Conservation (phyloP, 2,329 filamentous ascomycete species). For the Verticillium nubilum region DNA sequence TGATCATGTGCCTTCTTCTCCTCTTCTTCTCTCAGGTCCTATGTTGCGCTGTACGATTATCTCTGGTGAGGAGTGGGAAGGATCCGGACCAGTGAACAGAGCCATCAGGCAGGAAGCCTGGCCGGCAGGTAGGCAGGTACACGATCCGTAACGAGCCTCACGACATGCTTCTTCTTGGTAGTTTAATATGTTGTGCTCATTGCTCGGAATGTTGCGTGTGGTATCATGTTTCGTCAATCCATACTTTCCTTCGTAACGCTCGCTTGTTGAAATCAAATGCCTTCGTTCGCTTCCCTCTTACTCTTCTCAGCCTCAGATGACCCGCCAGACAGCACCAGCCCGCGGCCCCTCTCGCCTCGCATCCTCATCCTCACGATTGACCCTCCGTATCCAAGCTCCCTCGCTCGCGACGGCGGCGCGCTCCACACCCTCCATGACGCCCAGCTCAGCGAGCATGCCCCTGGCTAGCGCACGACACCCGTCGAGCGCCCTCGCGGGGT, state of each 20-base stretch:
- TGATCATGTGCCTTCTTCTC: neutral
- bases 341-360: conserved; percentile 23
- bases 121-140: neutral
- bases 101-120: neutral
- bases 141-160: neutral
- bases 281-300: too few species aligned
- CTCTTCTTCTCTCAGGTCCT: neutral
- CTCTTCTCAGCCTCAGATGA: neutral
- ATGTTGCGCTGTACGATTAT: neutral
- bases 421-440: conserved; percentile 58
- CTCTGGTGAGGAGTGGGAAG: neutral
- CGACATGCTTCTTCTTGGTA: neutral
- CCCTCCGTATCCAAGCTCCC: conserved; percentile 50
- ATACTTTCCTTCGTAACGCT: neutral
- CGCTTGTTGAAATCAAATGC: neutral
- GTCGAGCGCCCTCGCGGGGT: conserved; percentile 41
- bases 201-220: neutral
- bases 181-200: neutral
- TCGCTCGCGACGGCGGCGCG: conserved; percentile 50
- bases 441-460: conserved; percentile 58
- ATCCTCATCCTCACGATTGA: conserved; percentile 38
- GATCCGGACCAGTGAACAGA: neutral
- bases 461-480: conserved; percentile 43
- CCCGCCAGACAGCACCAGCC: conserved; percentile 45
- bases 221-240: neutral